phyloP scores from a whole-genome alignment of 176 grass and related monocot genomes.

The Hordeum marinum region DNA sequence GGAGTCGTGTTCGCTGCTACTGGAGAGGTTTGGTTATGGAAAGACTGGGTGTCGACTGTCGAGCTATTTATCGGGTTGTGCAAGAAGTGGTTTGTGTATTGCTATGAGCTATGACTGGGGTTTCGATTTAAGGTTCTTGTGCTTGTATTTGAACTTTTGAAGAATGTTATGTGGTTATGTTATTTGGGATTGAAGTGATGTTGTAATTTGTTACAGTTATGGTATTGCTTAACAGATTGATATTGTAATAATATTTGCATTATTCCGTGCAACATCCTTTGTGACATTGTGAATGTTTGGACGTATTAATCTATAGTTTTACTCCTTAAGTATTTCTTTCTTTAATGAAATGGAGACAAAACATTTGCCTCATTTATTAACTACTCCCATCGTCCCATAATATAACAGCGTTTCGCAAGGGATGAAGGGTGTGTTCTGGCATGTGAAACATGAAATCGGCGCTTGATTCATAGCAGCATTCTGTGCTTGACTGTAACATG shows the following conservation, averaged over 20 bases:
- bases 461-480: too few relatives aligned
- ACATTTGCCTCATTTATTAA: too few relatives aligned
- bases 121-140: neutral
- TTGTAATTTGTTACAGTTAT: neutral
- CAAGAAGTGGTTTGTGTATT: slow-evolving; percentile 33
- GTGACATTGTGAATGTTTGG: neutral
- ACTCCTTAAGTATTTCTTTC: too few relatives aligned
- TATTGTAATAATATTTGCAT: neutral
- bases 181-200: slow-evolving; percentile 17
- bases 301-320: neutral
- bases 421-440: too few relatives aligned
- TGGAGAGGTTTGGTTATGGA: slow-evolving; percentile 29
- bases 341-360: too few relatives aligned
- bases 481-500: too few relatives aligned
- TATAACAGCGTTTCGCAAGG: too few relatives aligned
- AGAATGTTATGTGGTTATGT: neutral
- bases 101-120: slow-evolving; percentile 23
- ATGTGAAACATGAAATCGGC: too few relatives aligned
- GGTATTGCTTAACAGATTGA: neutral
- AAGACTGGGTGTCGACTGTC: slow-evolving; percentile 19
- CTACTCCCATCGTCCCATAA: too few relatives aligned
- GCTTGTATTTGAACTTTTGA: slow-evolving; percentile 28
- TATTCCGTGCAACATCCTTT: neutral
- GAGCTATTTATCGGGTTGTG: slow-evolving; percentile 36
- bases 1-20: slow-evolving; percentile 46